Conservation (phyloP, 306 rosid species). For the Ormosia emarginata region DNA sequence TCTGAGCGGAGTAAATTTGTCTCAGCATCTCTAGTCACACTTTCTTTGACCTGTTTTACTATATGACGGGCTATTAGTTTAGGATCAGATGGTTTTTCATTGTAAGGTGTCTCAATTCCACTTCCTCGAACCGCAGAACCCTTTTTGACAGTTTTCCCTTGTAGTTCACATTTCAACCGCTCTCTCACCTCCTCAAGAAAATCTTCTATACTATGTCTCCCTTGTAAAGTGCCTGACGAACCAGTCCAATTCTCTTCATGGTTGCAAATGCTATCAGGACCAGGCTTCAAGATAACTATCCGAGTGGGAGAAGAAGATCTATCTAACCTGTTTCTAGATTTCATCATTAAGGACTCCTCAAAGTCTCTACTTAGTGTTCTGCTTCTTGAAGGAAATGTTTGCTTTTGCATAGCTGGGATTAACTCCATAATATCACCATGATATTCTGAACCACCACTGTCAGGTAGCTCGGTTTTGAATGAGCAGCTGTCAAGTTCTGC, state of each 20-base stretch:
- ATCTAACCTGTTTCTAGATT: slow-evolving; percentile 38
- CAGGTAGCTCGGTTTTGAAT: slow-evolving; percentile 30
- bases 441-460: slow-evolving; percentile 27
- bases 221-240: slow-evolving; percentile 52
- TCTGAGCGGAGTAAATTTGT: slow-evolving; percentile 55
- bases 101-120: slow-evolving; percentile 75
- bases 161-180: slow-evolving; percentile 72
- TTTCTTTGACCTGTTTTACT: slow-evolving; percentile 75
- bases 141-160: slow-evolving; percentile 58
- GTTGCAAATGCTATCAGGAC: slow-evolving; percentile 60
- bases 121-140: slow-evolving; percentile 68
- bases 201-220: slow-evolving; percentile 77
- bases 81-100: slow-evolving; percentile 71
- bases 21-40: slow-evolving; percentile 62
- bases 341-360: slow-evolving; percentile 59
- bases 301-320: slow-evolving; percentile 52
- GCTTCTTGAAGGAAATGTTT: slow-evolving; percentile 51
- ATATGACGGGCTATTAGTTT: slow-evolving; percentile 71
- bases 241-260: slow-evolving; percentile 62
- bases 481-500: slow-evolving; percentile 30
- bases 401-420: slow-evolving; percentile 37
- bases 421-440: slow-evolving; percentile 33
- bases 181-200: slow-evolving; percentile 94
- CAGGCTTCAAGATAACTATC: slow-evolving; percentile 91
- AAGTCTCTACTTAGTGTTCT: slow-evolving; percentile 75